These are phyloP conservation scores for Chlorophyllum brunneum DNA, from an alignment of 768 basidiomycete genomes.

Conservation along the genomic window DNA sequence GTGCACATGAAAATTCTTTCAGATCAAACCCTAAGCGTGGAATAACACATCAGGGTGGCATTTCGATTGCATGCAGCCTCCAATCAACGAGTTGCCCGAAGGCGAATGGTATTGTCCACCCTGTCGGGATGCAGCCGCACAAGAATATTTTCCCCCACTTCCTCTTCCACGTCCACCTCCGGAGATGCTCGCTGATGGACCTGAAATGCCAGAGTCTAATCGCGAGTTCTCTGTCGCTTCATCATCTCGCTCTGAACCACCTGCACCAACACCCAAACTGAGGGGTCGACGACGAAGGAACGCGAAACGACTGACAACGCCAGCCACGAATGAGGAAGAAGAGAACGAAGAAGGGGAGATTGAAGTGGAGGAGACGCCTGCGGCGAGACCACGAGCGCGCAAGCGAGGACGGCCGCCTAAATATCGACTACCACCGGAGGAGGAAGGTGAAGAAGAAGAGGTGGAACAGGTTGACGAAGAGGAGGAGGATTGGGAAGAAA, in stretches of 20 bases:
- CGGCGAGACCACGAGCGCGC: not conserved
- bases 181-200: slow-evolving; percentile 14
- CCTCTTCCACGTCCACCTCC: slow-evolving; percentile 13
- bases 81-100: slow-evolving; percentile 64
- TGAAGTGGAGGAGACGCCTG: slow-evolving; percentile 20
- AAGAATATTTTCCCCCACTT: slow-evolving; percentile 8
- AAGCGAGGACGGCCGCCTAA: slow-evolving; percentile 2
- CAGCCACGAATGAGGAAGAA: slow-evolving; percentile 32
- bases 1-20: slow-evolving; percentile 12
- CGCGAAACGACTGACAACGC: slow-evolving; percentile 2
- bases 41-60: slow-evolving; percentile 63
- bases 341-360: slow-evolving; percentile 28
- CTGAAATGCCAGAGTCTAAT: slow-evolving; percentile 13
- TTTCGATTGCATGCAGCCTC: slow-evolving; percentile 73
- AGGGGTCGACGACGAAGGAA: slow-evolving; percentile 19
- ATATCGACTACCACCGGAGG: not conserved
- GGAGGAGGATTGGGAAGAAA: slow-evolving; percentile 49
- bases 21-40: slow-evolving; percentile 8
- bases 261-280: slow-evolving; percentile 14
- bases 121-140: slow-evolving; percentile 40
- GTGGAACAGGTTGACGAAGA: slow-evolving; percentile 21
- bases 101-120: slow-evolving; percentile 76
- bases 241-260: slow-evolving; percentile 26
- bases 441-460: slow-evolving; percentile 28
- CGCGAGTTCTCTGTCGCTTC: slow-evolving; percentile 25